phyloP scores from a whole-genome alignment of 2,329 filamentous ascomycete species.

The Cryoendolithus antarcticus region DNA sequence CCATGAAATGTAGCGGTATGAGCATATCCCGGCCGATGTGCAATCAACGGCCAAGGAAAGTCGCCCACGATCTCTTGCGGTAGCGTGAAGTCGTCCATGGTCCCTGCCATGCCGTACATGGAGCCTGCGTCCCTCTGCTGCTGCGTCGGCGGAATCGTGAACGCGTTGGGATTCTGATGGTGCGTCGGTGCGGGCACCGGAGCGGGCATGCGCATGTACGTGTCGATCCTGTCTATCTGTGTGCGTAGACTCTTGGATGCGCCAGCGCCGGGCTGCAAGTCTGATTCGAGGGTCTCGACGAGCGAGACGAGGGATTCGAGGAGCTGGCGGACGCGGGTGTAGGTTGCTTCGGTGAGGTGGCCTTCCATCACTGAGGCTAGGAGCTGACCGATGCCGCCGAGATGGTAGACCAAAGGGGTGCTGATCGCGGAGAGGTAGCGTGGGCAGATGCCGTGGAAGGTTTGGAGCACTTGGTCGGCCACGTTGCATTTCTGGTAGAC shows the following conservation, averaged over 20 bases:
- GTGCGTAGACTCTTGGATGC: slow-evolving; percentile 28
- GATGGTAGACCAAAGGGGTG: slow-evolving; percentile 36
- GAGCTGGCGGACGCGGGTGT: slow-evolving; percentile 30
- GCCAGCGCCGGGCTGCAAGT: slow-evolving; percentile 28
- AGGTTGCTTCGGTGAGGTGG: slow-evolving; percentile 30
- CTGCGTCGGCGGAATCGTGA: not conserved
- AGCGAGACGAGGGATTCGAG: slow-evolving; percentile 35
- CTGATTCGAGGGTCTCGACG: slow-evolving; percentile 31
- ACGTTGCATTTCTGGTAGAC: slow-evolving; percentile 36
- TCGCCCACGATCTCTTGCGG: slow-evolving; percentile 29
- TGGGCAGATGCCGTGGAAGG: slow-evolving; percentile 32
- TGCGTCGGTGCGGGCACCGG: no score
- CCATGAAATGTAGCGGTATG: no score
- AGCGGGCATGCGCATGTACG: slow-evolving; percentile 24
- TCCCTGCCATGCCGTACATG: not conserved
- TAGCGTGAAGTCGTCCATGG: slow-evolving; percentile 26
- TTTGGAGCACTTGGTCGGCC: slow-evolving; percentile 31
- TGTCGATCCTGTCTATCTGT: slow-evolving; percentile 34
- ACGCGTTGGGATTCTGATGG: no score
- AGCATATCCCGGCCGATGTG: no score
- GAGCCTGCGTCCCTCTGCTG: slow-evolving; percentile 1
- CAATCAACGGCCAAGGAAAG: slow-evolving; percentile 28
- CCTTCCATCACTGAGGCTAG: slow-evolving; percentile 37
- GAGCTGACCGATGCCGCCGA: slow-evolving; percentile 38
- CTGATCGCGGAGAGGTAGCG: slow-evolving; percentile 37